These are phyloP conservation scores for Phytophthora sp. DNA, from an alignment of 352 stramenopile species.

Conservation along the genomic window DNA sequence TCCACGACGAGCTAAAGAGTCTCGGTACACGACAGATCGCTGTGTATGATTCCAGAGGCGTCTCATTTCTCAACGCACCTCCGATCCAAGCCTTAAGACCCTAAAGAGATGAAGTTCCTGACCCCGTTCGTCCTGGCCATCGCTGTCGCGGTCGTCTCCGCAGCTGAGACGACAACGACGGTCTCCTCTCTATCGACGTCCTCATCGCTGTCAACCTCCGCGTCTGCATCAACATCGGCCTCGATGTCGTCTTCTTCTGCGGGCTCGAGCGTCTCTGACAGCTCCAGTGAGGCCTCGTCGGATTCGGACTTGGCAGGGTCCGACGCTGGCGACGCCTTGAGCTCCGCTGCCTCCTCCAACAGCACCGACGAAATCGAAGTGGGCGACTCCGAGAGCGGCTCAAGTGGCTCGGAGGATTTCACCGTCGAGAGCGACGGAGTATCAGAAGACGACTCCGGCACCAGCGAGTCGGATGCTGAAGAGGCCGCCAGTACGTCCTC, in stretches of 20 bases:
- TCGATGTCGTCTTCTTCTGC: slow-evolving; percentile 13
- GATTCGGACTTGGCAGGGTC: neutral
- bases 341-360: slow-evolving; percentile 11
- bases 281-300: neutral
- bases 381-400: slow-evolving; percentile 14
- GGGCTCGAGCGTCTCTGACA: slow-evolving; percentile 4
- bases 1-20: slow-evolving; percentile 9
- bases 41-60: no score
- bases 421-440: slow-evolving; percentile 9
- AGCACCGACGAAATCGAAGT: slow-evolving; percentile 3
- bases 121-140: slow-evolving; percentile 37
- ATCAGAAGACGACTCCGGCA: slow-evolving; percentile 14
- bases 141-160: slow-evolving; percentile 19
- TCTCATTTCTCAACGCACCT: slow-evolving; percentile 35
- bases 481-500: slow-evolving; percentile 9
- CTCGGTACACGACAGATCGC: neutral
- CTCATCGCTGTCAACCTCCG: neutral
- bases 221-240: neutral
- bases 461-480: neutral
- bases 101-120: slow-evolving; percentile 45
- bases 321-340: neutral
- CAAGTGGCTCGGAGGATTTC: slow-evolving; percentile 20
- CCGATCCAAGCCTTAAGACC: slow-evolving; percentile 1
- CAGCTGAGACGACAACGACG: slow-evolving; percentile 12
- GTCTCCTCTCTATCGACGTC: slow-evolving; percentile 4